These are phyloP conservation scores for Fusarium sp. DNA, from an alignment of 2,329 filamentous ascomycete genomes.

Conservation along the genomic window DNA sequence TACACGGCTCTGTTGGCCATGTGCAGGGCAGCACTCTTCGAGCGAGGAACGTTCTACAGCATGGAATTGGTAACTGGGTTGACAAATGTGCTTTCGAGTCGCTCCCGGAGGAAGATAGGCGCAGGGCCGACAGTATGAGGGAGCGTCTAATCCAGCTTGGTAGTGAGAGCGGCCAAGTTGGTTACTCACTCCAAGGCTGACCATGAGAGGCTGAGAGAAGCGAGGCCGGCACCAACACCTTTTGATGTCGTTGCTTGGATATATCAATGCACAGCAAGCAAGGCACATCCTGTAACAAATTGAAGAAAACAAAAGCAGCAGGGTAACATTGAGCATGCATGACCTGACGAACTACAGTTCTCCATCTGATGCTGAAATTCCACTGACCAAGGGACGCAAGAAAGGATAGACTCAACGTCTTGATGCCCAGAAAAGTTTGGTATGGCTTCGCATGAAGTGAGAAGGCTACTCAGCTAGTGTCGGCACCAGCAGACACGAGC, in stretches of 20 bases:
- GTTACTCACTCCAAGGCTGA: constrained; percentile 68
- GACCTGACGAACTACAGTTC: neutral
- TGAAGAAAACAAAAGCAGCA: neutral
- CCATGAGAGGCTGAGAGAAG: constrained; percentile 52
- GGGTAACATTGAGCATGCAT: neutral
- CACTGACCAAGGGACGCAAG: neutral
- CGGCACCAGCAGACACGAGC: neutral
- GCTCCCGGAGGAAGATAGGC: constrained; percentile 54
- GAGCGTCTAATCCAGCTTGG: constrained; percentile 70
- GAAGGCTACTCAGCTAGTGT: neutral
- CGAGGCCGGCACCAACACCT: constrained; percentile 4
- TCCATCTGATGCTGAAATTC: neutral
- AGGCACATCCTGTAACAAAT: neutral
- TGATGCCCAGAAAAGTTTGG: neutral
- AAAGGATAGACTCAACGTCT: neutral
- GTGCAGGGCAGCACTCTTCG: constrained; percentile 62
- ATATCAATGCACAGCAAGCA: neutral
- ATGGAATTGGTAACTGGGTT: constrained; percentile 76
- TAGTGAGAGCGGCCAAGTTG: constrained; percentile 66
- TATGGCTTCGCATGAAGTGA: neutral
- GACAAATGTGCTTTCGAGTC: constrained; percentile 63
- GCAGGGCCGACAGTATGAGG: constrained; percentile 71
- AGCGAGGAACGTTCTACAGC: constrained; percentile 78
- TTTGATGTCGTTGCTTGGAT: constrained; percentile 15
- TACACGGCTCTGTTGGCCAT: constrained; percentile 78